A percentile compares a stretch with the other conserved stretches of the same genome.
These are phyloP conservation scores for Aspergillus incahuasiensis DNA, from an alignment of 495 filamentous ascomycete genomes.

Conservation along the genomic window DNA sequence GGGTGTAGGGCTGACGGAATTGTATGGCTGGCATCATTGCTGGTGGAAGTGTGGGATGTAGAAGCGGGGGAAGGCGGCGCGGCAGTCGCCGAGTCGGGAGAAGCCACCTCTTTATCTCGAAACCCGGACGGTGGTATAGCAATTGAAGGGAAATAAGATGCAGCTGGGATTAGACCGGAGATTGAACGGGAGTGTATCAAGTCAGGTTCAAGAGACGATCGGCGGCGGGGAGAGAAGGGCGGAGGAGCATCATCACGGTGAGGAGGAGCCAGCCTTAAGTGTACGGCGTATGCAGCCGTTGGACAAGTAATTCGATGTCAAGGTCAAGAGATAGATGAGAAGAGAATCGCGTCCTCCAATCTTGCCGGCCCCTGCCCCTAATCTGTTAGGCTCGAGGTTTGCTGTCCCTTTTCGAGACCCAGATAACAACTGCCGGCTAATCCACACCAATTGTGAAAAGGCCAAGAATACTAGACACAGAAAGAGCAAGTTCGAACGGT, in stretches of 20 bases:
- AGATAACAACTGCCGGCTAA: not conserved
- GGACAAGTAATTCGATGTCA: constrained; percentile 16
- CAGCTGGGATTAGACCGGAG: constrained; percentile 9
- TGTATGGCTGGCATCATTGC: constrained; percentile 32
- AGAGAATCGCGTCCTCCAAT: not conserved
- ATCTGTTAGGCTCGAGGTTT: not conserved
- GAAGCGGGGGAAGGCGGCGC: constrained; percentile 37
- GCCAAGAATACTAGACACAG: not conserved
- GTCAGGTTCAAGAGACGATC: constrained; percentile 25
- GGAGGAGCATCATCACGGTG: constrained; percentile 42
- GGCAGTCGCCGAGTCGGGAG: constrained; percentile 20
- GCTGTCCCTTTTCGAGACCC: not conserved
- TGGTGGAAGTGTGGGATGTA: constrained; percentile 30
- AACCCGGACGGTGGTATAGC: constrained; percentile 12
- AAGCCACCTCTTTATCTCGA: constrained; percentile 32
- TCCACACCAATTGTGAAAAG: not conserved
- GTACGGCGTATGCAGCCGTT: constrained; percentile 41
- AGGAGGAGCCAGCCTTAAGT: constrained; percentile 44
- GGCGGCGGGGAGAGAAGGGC: constrained; percentile 30
- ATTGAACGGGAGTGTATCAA: constrained; percentile 20
- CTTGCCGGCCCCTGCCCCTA: not conserved
- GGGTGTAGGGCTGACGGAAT: constrained; percentile 49
- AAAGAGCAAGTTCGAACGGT: not conserved
- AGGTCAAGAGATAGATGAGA: not conserved
- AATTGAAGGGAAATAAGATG: constrained; percentile 11